Conservation (phyloP, 129 eudicot genomes). For the Logfia minima region DNA sequence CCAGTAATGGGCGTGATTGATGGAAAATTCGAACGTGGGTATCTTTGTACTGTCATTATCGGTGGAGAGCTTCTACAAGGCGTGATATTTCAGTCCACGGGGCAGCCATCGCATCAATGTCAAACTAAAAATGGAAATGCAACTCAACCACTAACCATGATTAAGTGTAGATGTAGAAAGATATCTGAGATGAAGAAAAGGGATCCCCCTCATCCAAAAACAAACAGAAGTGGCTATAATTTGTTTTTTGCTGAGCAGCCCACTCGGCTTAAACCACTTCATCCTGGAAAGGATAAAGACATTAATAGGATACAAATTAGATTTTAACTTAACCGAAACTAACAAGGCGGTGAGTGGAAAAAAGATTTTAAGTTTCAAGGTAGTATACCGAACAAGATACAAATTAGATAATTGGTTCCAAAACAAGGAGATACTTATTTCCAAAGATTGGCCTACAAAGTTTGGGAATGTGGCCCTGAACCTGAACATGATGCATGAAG, state of each 20-base stretch:
- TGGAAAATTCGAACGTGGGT: too few relatives aligned
- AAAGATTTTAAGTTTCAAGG: neutral
- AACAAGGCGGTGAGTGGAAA: constrained; percentile 51
- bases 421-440: too few relatives aligned
- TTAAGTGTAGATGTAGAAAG: constrained; percentile 54
- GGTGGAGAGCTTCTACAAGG: neutral
- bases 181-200: constrained; percentile 72
- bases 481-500: too few relatives aligned
- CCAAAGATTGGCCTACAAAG: too few relatives aligned
- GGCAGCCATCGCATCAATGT: neutral
- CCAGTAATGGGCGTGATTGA: too few relatives aligned
- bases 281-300: constrained; percentile 72
- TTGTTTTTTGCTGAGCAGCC: constrained; percentile 91
- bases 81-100: neutral
- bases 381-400: neutral
- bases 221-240: constrained; percentile 89
- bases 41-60: too few relatives aligned
- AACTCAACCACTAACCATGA: constrained; percentile 21
- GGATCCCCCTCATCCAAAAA: constrained; percentile 90
- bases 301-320: too few relatives aligned
- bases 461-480: too few relatives aligned
- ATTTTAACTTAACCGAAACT: constrained; percentile 49
- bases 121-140: neutral
- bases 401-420: too few relatives aligned
- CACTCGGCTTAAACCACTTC: constrained; percentile 64